Evolutionary conservation across 2,329 filamentous ascomycete genomes (phyloP).

Genomic region (Myotisia sp.): DNA sequence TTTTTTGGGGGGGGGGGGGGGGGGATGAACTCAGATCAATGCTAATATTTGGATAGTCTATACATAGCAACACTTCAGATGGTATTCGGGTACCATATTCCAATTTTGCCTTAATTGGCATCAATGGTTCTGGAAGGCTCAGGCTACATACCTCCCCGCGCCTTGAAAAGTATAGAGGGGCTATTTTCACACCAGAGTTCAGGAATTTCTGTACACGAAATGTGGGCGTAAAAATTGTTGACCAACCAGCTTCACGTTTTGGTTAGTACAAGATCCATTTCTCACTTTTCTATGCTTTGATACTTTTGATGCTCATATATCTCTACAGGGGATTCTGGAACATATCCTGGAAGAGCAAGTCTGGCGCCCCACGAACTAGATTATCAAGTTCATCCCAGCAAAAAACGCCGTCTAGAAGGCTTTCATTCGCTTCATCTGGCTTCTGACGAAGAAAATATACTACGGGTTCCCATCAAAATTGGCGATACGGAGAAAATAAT

Average conservation of each 20-base stretch:
- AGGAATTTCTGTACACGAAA: slow-evolving; percentile 8
- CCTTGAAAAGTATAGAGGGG: slow-evolving; percentile 7
- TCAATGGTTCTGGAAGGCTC: slow-evolving; percentile 10
- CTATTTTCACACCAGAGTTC: slow-evolving; percentile 9
- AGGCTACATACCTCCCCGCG: slow-evolving; percentile 8
- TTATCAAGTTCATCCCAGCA: slow-evolving; percentile 1
- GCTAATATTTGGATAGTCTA: too few relatives aligned
- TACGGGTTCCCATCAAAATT: slow-evolving; percentile 19
- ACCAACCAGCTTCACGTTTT: neutral
- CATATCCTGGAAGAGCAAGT: slow-evolving; percentile 2
- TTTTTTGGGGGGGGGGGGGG: too few relatives aligned
- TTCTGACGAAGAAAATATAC: too few relatives aligned
- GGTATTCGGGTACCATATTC: slow-evolving; percentile 5
- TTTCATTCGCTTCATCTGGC: too few relatives aligned
- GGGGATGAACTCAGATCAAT: too few relatives aligned
- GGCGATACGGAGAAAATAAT: slow-evolving; percentile 26
- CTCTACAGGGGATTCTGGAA: neutral
- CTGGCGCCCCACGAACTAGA: slow-evolving; percentile 1
- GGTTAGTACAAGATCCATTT: slow-evolving; percentile 1
- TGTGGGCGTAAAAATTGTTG: slow-evolving; percentile 4
- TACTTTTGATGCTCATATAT: slow-evolving; percentile 1
- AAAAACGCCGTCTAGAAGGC: slow-evolving; percentile 1
- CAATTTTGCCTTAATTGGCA: slow-evolving; percentile 10
- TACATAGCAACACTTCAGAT: too few relatives aligned
- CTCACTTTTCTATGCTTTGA: neutral